Evolutionary conservation across 768 basidiomycete species (phyloP), one percentile per base, ranked within the genome.

Genomic region (Termitomyces sp.): DNA sequence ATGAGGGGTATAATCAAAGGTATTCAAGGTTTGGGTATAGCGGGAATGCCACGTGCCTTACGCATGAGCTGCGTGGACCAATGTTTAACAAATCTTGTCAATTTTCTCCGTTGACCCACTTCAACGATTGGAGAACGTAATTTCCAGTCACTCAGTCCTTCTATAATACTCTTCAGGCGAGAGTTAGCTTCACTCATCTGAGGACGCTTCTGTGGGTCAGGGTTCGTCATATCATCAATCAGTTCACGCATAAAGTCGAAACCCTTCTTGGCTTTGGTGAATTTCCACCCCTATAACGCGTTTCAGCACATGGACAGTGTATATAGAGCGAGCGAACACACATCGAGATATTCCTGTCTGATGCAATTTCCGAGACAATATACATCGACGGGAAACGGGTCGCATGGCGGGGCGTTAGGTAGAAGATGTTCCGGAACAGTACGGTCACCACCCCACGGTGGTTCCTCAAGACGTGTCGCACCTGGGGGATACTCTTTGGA

Each of bases 401-500:
- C 29, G 29, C 29, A 29, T 29, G 29, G 29, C 29, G 29, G 29
- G 29, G 29, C 29, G 29, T 29, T 29, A 29, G 29, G 29, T 29
- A 29, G 29, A 29, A 29, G 29, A 29, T 29, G 29, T 29, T 29
- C 29, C 29, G 29, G 29, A 6, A 29, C 29, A 6, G 29, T 29
- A n/a, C n/a, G n/a, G 26, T 55, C 48, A 15, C 58, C 58, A 4
- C 58, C 58, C 58, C 54, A 59, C 4, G 39, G 48, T 13, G 49
- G 49, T 36, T 44, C 16, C 22, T 51, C 34, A 16, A 59, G 54
- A 8, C 44, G 39, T 15, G 49, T 18, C 0, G 22, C 42, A n/a
- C 53, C 58, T 8, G 31, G 42, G 1, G 22, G 44, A 57, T 65
- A 71, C 20, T 50, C 58, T 9, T 53, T 47, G 15, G 67, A 62